Percentiles rank a stretch among this genome's conserved stretches.
Evolutionary conservation across 1,284 basidiomycete genomes (phyloP).

Genomic region (Ustilago hordei): DNA sequence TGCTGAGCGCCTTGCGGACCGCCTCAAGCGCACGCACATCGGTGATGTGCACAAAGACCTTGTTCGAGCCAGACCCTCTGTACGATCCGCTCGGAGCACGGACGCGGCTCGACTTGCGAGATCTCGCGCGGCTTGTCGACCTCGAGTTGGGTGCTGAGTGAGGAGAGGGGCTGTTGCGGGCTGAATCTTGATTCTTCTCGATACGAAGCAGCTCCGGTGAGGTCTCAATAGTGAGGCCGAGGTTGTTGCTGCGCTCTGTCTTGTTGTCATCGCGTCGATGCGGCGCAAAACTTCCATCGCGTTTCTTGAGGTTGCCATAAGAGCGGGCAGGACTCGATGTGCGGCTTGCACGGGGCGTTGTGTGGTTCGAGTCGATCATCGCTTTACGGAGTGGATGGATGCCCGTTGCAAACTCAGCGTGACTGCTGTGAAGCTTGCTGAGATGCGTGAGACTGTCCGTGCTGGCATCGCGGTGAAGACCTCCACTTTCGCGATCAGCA

Average conservation of each 20-base stretch:
- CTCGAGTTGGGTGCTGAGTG: constrained; percentile 34
- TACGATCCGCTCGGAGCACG: constrained; percentile 34
- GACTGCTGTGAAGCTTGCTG: constrained; percentile 26
- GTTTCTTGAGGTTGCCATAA: constrained; percentile 39
- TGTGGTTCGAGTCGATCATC: constrained; percentile 52
- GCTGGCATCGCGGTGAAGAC: constrained; percentile 28
- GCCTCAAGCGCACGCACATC: constrained; percentile 58
- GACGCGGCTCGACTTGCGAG: constrained; percentile 37
- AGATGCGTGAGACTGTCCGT: constrained; percentile 37
- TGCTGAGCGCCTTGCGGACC: constrained; percentile 58
- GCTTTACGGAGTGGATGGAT: constrained; percentile 46
- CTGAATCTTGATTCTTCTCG: constrained; percentile 17
- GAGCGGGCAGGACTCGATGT: constrained; percentile 38
- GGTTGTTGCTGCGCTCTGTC: constrained; percentile 19
- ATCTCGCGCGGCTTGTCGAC: constrained; percentile 44
- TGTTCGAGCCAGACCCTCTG: constrained; percentile 30
- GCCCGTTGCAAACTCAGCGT: constrained; percentile 39
- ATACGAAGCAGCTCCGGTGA: constrained; percentile 44
- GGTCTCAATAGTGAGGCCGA: constrained; percentile 51
- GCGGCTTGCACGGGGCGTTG: constrained; percentile 50
- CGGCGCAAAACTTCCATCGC: constrained; percentile 25
- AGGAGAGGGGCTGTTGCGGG: constrained; percentile 16
- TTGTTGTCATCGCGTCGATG: constrained; percentile 14
- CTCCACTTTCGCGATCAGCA: constrained; percentile 17
- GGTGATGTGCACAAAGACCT: constrained; percentile 58